Conservation (phyloP, 164 flowering plant species). For the Vitis riparia region DNA sequence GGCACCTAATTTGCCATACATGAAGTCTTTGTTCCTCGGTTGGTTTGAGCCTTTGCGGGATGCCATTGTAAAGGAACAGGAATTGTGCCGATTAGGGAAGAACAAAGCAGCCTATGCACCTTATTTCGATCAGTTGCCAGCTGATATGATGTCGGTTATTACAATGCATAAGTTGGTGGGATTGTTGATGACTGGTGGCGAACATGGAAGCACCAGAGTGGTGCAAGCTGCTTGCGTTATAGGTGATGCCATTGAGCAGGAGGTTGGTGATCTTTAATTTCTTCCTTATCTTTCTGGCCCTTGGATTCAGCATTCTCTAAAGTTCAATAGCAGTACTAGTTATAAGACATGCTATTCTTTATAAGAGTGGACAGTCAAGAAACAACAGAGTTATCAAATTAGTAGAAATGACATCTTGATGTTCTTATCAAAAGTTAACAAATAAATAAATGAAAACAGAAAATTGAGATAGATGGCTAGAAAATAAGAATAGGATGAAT, state of each 20-base stretch:
- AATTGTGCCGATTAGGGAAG: slow-evolving; percentile 46
- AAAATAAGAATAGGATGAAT: too few relatives aligned
- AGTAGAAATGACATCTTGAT: too few relatives aligned
- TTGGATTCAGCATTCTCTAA: too few relatives aligned
- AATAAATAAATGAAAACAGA: too few relatives aligned
- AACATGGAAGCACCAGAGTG: slow-evolving; percentile 62
- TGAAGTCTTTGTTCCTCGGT: slow-evolving; percentile 91
- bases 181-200: slow-evolving; percentile 74
- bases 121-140: slow-evolving; percentile 67
- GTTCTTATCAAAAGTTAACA: too few relatives aligned
- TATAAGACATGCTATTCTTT: too few relatives aligned
- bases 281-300: too few relatives aligned
- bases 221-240: slow-evolving; percentile 74
- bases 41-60: slow-evolving; percentile 91
- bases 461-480: too few relatives aligned
- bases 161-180: slow-evolving; percentile 96
- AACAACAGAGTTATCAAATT: too few relatives aligned
- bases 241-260: slow-evolving; percentile 95
- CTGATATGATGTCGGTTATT: slow-evolving; percentile 92
- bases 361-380: too few relatives aligned
- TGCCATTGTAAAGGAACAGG: slow-evolving; percentile 68
- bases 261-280: slow-evolving; percentile 47
- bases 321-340: too few relatives aligned
- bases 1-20: slow-evolving; percentile 92
- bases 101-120: slow-evolving; percentile 42